Evolutionary conservation across 139 green algal genomes (phyloP), one percentile per base, ranked within the genome.

Genomic region (Gonium pectorale): DNA sequence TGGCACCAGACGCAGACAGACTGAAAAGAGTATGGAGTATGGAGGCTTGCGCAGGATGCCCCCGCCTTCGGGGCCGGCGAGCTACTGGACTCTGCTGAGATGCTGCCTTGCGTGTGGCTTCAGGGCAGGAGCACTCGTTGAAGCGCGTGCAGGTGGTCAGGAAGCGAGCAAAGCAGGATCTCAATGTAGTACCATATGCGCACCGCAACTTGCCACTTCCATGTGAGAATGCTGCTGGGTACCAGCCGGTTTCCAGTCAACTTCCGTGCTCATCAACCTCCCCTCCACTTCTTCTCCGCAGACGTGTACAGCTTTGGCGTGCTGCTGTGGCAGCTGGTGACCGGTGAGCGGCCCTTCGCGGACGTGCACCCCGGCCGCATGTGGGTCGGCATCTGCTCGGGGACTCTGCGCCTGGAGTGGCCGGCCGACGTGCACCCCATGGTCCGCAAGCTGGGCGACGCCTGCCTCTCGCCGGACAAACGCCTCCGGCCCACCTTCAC

Each of bases 341-440:
- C 52, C 0, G 84, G 84, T 21, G 54, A 88, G 84, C 31, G 67
- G 27, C 74, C 75, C 31, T 85, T 70, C 13, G 51, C 27, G 0
- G 54, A 88, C 41, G 67, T 88, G 52, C 84, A 88, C 75, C 75
- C 84, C 4, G 74, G 67, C 26, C 84, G 80, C 46, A 38, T 88
- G 35, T 80, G 68, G 27, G 74, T 88, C 54, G 74, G 84, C n/a
- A 75, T 88, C 52, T 82, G 80, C 66, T 40, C 54, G 2, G 74
- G 75, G 6, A n/a, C 29, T 21, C 77, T 88, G 66, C 66, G 33
- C 1, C 84, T 88, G 13, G 75, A 81, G n/a, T 88, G 74, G 75
- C 84, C 84, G 1, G 13, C 66, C 0, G 60, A 80, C 2, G 33
- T 33, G 75, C 84, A 85, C 75, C 75, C 75, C 29, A 81, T 78